Conservation (phyloP, 169 alveolate genomes). For the Babesia divergens region DNA sequence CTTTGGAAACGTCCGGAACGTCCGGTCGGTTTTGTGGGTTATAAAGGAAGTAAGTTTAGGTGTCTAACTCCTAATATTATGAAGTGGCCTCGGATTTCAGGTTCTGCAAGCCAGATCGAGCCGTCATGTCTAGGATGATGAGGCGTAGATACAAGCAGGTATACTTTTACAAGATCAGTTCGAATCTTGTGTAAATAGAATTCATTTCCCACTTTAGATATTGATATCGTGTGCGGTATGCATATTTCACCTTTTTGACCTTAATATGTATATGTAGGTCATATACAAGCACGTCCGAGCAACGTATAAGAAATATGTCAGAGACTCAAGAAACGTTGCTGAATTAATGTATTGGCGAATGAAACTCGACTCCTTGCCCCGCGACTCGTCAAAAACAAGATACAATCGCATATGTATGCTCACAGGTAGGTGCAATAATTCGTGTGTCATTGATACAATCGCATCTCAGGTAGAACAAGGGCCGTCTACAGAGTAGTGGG, state of each 20-base stretch:
- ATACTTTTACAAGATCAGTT: background rate
- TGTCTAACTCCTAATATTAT: no score
- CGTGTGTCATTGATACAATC: background rate
- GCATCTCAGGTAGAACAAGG: slow-evolving; percentile 66
- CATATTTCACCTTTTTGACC: background rate
- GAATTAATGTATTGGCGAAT: slow-evolving; percentile 72
- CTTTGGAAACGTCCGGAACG: slow-evolving; percentile 36
- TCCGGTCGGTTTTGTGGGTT: slow-evolving; percentile 51
- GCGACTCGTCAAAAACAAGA: slow-evolving; percentile 68
- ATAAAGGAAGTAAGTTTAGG: slow-evolving; percentile 25
- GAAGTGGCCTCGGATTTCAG: slow-evolving; percentile 48
- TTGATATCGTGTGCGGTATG: background rate
- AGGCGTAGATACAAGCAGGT: slow-evolving; percentile 57
- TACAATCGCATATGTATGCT: slow-evolving; percentile 67
- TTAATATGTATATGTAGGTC: slow-evolving; percentile 9
- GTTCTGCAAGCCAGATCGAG: slow-evolving; percentile 41
- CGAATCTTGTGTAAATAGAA: background rate
- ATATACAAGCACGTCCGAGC: slow-evolving; percentile 65
- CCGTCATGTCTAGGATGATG: slow-evolving; percentile 64
- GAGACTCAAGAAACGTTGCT: slow-evolving; percentile 59
- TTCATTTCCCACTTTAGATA: background rate
- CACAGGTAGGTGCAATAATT: slow-evolving; percentile 58
- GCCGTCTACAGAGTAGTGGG: slow-evolving; percentile 69
- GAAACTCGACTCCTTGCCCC: slow-evolving; percentile 67
- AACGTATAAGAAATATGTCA: slow-evolving; percentile 64